Base-by-base conservation (phyloP, 306 rosid species). In the Lablab purpureus region DNA sequence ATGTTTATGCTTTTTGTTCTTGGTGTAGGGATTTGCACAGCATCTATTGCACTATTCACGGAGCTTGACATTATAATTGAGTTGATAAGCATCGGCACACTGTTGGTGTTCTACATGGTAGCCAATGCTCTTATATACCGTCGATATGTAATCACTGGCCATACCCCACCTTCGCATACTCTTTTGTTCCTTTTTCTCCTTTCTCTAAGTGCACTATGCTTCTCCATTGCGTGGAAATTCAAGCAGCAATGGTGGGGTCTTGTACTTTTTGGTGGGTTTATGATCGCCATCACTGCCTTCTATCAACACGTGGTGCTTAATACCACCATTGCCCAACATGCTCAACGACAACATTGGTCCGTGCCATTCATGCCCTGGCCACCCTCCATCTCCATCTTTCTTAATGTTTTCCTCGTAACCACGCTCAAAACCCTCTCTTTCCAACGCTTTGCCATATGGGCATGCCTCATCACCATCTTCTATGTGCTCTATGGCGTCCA, bases 361-460 rank as follows among this genome's bases (percentile, higher is more conserved):
- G 93, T 94, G 47, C 99, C 97, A 0, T 84, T 86, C 70, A 94
- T 94, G 99, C 99, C 99, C 5, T 95, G 98, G 99, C 97, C 97
- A 28, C 88, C 99, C 2, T 83, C 93, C 4, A 62, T 90, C 19
- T 92, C 99, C 25, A 87, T 95, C 51, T 90, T 86, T 83, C 97
- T 95, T 2, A 95, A 92, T 77, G 84, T 91, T 21, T 95, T 92
- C 76, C 97, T 92, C 58, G 88, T 92, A 90, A 84, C 92, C 6
- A 88, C 89, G 0, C 80, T 95, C n/a, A 91, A 87, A 52, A 22
- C 60, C 12, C 36, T 85, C 27, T 81, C 99, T 36, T 90, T 91
- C 5, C 89, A 88, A 80, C 83, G 97, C 17, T 91, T 95, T 75
- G 97, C 81, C 19, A 50, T 95, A 4, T 92, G 97, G 97, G 32